phyloP scores from a whole-genome alignment of 176 grass and related monocot species.

The Rhynchospora tenuis region DNA sequence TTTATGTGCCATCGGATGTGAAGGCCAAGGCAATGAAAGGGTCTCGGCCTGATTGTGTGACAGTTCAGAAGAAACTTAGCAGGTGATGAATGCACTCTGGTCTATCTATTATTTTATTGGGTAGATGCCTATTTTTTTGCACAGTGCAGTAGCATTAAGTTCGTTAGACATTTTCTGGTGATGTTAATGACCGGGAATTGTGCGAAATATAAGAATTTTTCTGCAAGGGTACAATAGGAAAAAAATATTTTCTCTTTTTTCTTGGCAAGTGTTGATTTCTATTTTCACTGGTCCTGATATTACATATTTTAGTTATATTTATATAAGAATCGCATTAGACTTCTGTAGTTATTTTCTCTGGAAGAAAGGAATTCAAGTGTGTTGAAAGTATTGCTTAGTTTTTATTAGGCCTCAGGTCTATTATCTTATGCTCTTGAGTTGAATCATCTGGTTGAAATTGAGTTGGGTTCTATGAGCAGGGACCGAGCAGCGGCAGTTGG shows the following conservation, averaged over 20 bases:
- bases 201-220: not conserved
- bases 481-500: conserved; percentile 35
- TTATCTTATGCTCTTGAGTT: not conserved
- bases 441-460: not conserved
- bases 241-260: not conserved
- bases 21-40: conserved; percentile 75
- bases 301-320: not conserved
- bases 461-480: not conserved
- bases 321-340: not conserved
- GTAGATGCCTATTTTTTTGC: not conserved
- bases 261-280: not conserved
- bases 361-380: not conserved
- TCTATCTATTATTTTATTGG: not conserved
- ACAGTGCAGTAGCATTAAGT: not conserved
- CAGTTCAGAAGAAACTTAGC: conserved; percentile 87
- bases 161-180: not conserved
- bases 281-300: not conserved
- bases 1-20: conserved; percentile 82
- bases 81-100: conserved; percentile 19
- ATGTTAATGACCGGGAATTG: too few species aligned
- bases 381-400: not conserved
- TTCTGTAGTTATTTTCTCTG: not conserved
- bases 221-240: not conserved
- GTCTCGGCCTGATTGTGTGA: conserved; percentile 69
- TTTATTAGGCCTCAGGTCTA: not conserved